Evolutionary conservation across 139 green algal species (phyloP), one percentile per base, ranked within the genome.

Genomic region (Penium margaritaceum): DNA sequence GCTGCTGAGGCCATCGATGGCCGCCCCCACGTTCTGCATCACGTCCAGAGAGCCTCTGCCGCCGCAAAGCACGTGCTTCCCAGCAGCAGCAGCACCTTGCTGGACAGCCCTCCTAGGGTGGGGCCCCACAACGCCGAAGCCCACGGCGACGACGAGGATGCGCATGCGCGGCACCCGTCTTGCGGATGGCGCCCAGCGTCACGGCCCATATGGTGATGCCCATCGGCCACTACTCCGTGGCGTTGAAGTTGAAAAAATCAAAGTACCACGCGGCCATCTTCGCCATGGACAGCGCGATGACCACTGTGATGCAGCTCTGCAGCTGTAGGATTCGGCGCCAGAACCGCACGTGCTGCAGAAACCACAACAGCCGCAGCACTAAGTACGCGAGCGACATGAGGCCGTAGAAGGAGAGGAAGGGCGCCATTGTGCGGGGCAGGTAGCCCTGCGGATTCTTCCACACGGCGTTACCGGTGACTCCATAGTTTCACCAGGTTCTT

Each of bases 371-470:
- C 7, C 72, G 77, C 19, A 90, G 79, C 17, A 57, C 53, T 29
- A 84, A 33, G 77, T 88, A 90, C 19, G 47, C 47, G 47, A 60
- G 29, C n/a, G 74, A 76, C 76, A 86, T 83, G 46, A 83, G 53
- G 29, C 73, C 84, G 63, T 84, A 90, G 79, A 91, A 87, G 12
- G 47, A 43, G 34, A 88, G 80, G 53, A 84, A 69, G 36, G 81
- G 74, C 12, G 65, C 47, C 87, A 89, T 89, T 81, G 88, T 87
- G 44, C 87, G 85, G 7, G 85, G 85, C 30, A 90, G 75, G 72
- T 85, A 89, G n/a, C 85, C 87, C 9, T 44, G 66, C 15, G 87
- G 87, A 70, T 91, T 91, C 71, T 90, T 90, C 87, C 87, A 91
- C 27, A 70, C 72, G 14, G 83, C 90, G 43, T 72, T 60, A 15